Conservation (phyloP, 1,284 basidiomycete genomes). For the Caloboletus inedulis region DNA sequence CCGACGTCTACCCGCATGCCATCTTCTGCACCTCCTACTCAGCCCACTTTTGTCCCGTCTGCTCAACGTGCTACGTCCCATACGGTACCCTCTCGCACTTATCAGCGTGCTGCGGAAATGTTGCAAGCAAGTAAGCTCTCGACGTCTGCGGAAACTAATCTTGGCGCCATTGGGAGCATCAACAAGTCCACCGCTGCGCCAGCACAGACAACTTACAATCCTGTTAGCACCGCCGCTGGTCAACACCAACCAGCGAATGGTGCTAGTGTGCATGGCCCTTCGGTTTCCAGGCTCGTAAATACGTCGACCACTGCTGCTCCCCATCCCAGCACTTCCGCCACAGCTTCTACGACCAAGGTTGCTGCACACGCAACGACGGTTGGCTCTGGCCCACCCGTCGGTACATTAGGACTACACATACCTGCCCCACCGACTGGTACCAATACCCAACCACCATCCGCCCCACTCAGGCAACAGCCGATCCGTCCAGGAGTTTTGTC, state of each 20-base stretch:
- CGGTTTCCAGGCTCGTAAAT: conserved; percentile 12
- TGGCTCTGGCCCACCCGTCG: conserved; percentile 1
- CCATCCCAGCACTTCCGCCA: conserved; percentile 1
- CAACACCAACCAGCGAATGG: conserved; percentile 13
- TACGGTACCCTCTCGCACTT: conserved; percentile 16
- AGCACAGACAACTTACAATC: conserved; percentile 10
- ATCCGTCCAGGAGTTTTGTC: conserved; percentile 14
- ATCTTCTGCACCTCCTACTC: conserved; percentile 24
- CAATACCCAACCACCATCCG: conserved; percentile 12
- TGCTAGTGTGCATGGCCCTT: conserved; percentile 6
- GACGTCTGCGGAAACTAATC: background rate
- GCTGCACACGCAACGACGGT: background rate
- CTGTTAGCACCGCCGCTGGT: background rate
- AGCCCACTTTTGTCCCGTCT: conserved; percentile 13
- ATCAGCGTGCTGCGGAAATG: conserved; percentile 26
- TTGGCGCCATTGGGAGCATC: background rate
- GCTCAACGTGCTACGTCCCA: conserved; percentile 21
- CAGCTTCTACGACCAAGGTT: conserved; percentile 10
- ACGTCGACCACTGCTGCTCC: background rate
- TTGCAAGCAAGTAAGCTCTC: conserved; percentile 23
- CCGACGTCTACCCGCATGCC: conserved; percentile 18
- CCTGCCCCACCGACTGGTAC: conserved; percentile 1
- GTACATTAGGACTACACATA: conserved; percentile 12
- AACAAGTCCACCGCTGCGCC: conserved; percentile 10
- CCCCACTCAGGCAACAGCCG: conserved; percentile 17